Evolutionary conservation across 306 rosid genomes (phyloP).

Genomic region (Heteromeles arbutifolia): DNA sequence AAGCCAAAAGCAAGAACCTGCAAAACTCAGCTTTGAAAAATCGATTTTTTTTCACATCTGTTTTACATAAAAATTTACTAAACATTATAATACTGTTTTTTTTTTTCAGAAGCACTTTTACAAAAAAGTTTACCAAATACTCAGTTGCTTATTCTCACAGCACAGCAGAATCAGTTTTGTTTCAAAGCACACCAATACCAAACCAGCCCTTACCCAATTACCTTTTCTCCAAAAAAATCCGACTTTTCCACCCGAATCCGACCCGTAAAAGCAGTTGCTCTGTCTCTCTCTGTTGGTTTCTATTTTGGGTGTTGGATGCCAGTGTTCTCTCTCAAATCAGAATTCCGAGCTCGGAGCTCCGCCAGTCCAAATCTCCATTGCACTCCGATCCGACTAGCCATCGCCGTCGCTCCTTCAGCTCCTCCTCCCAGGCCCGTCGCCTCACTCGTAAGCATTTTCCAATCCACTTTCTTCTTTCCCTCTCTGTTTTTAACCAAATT

Average conservation of each 20-base stretch:
- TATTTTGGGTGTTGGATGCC: neutral
- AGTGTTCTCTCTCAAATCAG: neutral
- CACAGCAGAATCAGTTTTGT: too few relatives aligned
- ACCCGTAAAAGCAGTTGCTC: neutral
- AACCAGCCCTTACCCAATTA: too few relatives aligned
- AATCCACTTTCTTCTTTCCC: neutral
- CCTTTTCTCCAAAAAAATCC: too few relatives aligned
- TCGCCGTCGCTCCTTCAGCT: neutral
- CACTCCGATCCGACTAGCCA: neutral
- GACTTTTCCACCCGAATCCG: neutral
- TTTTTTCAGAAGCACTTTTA: too few relatives aligned
- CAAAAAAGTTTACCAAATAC: too few relatives aligned
- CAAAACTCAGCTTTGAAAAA: too few relatives aligned
- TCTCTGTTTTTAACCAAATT: neutral
- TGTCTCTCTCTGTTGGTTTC: neutral
- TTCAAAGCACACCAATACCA: too few relatives aligned
- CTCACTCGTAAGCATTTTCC: neutral
- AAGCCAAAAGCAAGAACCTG: too few relatives aligned
- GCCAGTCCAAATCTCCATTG: neutral
- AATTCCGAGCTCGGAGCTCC: neutral
- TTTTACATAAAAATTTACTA: too few relatives aligned
- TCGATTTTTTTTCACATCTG: too few relatives aligned
- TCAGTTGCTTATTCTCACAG: too few relatives aligned
- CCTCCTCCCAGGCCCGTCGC: neutral
- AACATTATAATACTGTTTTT: too few relatives aligned